Evolutionary conservation across 2,329 filamentous ascomycete species (phyloP).

Genomic region (Diaporthe nobilis): DNA sequence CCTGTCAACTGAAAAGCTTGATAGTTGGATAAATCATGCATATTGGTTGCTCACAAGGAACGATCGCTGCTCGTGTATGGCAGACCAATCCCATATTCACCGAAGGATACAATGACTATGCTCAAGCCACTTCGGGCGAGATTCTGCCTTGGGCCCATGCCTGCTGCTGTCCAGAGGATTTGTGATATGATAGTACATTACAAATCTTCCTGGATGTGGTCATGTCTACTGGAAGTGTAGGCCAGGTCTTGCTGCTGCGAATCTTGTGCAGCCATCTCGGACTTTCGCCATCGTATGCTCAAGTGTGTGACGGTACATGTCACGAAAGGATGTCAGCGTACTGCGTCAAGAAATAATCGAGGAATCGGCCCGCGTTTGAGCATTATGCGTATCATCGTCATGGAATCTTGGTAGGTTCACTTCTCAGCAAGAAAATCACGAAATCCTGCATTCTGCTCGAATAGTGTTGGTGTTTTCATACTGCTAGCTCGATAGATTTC

Average conservation of each 20-base stretch:
- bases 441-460: not conserved
- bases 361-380: not conserved
- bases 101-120: not conserved
- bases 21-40: not conserved
- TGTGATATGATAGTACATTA: not conserved
- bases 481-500: not conserved
- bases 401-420: not conserved
- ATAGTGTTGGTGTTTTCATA: fast-evolving
- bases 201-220: not conserved
- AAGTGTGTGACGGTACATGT: not conserved
- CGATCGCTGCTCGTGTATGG: not conserved
- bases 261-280: not conserved
- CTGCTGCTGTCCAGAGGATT: not conserved
- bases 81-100: not conserved
- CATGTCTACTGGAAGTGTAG: not conserved
- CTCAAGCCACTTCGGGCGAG: not conserved
- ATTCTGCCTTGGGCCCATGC: no score
- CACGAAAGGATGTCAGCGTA: no score
- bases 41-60: not conserved
- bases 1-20: not conserved
- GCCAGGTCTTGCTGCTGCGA: not conserved
- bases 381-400: not conserved
- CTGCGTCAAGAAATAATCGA: not conserved
- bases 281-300: not conserved
- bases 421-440: no score